A percentile compares a stretch with the other conserved stretches of the same genome.
phyloP scores from a whole-genome alignment of 2,329 filamentous ascomycete genomes.

The Diaporthe humulicola region DNA sequence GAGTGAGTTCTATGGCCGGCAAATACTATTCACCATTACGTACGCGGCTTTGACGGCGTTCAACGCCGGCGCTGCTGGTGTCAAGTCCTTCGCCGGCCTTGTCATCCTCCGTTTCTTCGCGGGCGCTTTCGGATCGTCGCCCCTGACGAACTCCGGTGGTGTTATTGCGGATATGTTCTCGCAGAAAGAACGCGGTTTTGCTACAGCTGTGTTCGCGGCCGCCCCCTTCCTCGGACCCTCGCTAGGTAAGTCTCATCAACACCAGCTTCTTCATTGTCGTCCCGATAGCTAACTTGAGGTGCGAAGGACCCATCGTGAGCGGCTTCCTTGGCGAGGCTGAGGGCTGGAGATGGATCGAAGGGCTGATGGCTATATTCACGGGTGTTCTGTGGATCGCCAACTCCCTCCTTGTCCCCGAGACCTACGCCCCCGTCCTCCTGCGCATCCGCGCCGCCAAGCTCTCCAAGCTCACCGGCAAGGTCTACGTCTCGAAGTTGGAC shows the following conservation, averaged over 20 bases:
- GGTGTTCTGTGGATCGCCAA: slow-evolving; percentile 70
- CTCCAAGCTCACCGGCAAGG: slow-evolving; percentile 65
- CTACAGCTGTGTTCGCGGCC: slow-evolving; percentile 74
- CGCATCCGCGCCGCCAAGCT: slow-evolving; percentile 66
- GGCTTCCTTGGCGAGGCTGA: slow-evolving; percentile 74
- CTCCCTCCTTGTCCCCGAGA: slow-evolving; percentile 68
- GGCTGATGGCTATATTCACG: slow-evolving; percentile 74
- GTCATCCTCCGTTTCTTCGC: slow-evolving; percentile 75
- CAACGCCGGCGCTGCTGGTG: slow-evolving; percentile 70
- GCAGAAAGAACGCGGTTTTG: slow-evolving; percentile 65
- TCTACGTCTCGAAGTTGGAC: slow-evolving; percentile 68
- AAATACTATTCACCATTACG: slow-evolving; percentile 70
- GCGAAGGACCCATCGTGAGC: slow-evolving; percentile 70
- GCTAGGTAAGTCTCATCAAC: slow-evolving; percentile 48
- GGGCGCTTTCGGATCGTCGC: slow-evolving; percentile 72
- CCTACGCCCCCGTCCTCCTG: slow-evolving; percentile 70
- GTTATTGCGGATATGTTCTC: slow-evolving; percentile 74
- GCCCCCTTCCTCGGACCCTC: slow-evolving; percentile 76
- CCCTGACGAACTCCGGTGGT: slow-evolving; percentile 73
- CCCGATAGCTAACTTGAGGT: not conserved
- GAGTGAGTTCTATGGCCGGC: slow-evolving; percentile 69
- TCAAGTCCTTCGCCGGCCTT: slow-evolving; percentile 69
- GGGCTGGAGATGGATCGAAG: slow-evolving; percentile 80
- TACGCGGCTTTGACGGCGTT: slow-evolving; percentile 71
- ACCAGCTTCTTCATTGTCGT: no score